Conservation (phyloP, 345 rosid species). For the Cardamine occulta region DNA sequence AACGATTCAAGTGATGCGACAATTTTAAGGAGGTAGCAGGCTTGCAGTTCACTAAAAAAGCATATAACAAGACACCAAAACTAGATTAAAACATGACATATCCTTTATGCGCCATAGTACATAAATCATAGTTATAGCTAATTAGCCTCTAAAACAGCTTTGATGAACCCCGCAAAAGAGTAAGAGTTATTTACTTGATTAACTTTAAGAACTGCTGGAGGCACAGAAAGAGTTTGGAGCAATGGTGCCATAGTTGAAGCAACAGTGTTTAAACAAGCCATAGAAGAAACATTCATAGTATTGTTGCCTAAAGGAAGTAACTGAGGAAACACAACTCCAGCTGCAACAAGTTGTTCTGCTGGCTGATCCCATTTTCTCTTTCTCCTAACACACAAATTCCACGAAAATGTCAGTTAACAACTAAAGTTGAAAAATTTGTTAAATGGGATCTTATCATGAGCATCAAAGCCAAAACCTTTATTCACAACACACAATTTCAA, state of each 20-base stretch:
- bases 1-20: not conserved
- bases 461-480: not conserved
- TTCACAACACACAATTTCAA: not conserved
- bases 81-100: not conserved
- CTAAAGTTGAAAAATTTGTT: not conserved
- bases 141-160: not conserved
- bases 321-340: constrained; percentile 49
- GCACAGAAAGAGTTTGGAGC: constrained; percentile 41
- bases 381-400: constrained; percentile 52
- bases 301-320: constrained; percentile 47
- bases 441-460: not conserved
- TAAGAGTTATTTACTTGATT: constrained; percentile 54
- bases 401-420: not conserved
- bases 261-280: constrained; percentile 45
- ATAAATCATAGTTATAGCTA: constrained; percentile 26
- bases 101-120: not conserved
- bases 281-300: constrained; percentile 46
- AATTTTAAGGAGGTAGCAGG: not conserved
- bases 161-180: not conserved
- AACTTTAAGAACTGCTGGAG: constrained; percentile 45
- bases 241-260: constrained; percentile 38
- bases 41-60: not conserved
- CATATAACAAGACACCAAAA: not conserved
- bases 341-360: constrained; percentile 61
- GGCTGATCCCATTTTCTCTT: constrained; percentile 98